Evolutionary conservation across 2,329 filamentous ascomycete species (phyloP), one percentile per base, ranked within the genome.

Genomic region (Aspergillus phoenicis): DNA sequence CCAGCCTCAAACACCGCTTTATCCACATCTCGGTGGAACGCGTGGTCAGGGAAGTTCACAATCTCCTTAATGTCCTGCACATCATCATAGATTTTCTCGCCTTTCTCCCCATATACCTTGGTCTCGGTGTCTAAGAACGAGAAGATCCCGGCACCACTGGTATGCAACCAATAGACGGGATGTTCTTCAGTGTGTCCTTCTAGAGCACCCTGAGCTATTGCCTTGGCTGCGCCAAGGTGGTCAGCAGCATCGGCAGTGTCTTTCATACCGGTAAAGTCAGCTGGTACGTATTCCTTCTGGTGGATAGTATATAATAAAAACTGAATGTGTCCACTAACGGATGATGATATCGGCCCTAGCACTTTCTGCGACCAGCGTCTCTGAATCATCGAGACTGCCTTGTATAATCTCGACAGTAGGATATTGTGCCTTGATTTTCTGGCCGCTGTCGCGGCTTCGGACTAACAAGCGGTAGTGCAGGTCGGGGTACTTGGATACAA

Each of bases 401-500:
- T 48, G 24, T 0, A 65, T 15, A 10, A 64, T 48, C 1, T 52
- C 36, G 0, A 57, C 57, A 1, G 43, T 11, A 3, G 63, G 63
- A 39, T 60, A 65, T 38, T 24, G 15, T 2, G 41, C 13, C 15
- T 62, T 43, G 7, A 65, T 57, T 17, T 57, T 36, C 39, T 58
- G 11, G 2, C 33, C 49, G 11, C 43, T 64, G 6, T 61, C 58
- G 8, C 41, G 8, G 6, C 45, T 57, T 10, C 64, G 62, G 7
- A 61, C 60, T 3, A 66, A 58, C 1, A 55, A n/a, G 24, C 57
- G 30, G 24, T 52, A 57, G 10, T 15, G 39, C n/a, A 59, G n/a
- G 1, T 57, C 15, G 5, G 62, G 59, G 30, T 64, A 53, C 22
- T 58, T 49, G 48, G 70, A 62, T 45, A 81, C 62, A 24, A 81